phyloP scores from a whole-genome alignment of 106 monocot genomes.

The Alisma plantagoaquatica region DNA sequence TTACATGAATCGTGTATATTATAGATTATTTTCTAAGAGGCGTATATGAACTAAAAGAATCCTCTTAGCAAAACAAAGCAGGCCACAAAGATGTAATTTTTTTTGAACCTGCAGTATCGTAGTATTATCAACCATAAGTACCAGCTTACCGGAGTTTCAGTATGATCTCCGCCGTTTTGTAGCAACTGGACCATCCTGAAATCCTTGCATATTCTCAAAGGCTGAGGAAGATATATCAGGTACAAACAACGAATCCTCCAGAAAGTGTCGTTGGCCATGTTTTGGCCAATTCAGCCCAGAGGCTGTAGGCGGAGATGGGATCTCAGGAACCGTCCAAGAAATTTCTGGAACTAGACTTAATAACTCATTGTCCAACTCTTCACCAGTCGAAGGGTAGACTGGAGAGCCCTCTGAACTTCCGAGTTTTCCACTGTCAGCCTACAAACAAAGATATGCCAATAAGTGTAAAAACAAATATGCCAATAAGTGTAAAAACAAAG shows the following conservation, averaged over 20 bases:
- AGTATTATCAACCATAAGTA: too few species aligned
- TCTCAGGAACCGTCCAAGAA: slow-evolving; percentile 55
- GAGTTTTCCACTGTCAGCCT: slow-evolving; percentile 32
- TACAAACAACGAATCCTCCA: slow-evolving; percentile 35
- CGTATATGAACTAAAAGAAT: too few species aligned
- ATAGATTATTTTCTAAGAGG: too few species aligned
- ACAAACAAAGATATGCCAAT: too few species aligned
- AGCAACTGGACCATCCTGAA: background rate
- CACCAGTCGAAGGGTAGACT: slow-evolving; percentile 23
- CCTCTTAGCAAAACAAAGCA: too few species aligned
- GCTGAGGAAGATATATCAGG: slow-evolving; percentile 48
- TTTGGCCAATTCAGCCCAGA: slow-evolving; percentile 70
- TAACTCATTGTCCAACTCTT: slow-evolving; percentile 32
- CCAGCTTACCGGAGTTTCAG: too few species aligned
- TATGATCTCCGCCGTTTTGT: slow-evolving; percentile 20
- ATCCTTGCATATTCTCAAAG: slow-evolving; percentile 1
- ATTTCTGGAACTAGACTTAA: slow-evolving; percentile 60
- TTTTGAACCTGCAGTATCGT: too few species aligned
- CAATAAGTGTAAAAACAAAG: too few species aligned
- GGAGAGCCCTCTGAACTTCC: slow-evolving; percentile 59
- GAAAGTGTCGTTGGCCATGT: slow-evolving; percentile 8
- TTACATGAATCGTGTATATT: too few species aligned
- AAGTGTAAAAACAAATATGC: too few species aligned
- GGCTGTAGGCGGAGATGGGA: slow-evolving; percentile 73
- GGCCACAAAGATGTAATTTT: too few species aligned